Base-by-base conservation (phyloP, 352 stramenopile species). In the Phytophthora meadii region DNA sequence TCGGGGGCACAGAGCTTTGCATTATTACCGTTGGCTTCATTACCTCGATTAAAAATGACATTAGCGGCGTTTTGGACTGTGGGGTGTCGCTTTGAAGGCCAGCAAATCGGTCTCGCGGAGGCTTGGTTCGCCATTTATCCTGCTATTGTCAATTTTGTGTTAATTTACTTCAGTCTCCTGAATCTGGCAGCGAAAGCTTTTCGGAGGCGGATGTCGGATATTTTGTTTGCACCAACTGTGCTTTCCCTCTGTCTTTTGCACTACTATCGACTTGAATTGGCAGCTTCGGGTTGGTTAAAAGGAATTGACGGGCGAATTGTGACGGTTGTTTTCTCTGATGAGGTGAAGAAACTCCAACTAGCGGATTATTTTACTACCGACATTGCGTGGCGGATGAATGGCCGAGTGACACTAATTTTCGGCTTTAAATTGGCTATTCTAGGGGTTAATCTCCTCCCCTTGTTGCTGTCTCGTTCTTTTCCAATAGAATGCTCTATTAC, bases 71-170 rank as follows among this genome's bases (percentile, higher is more conserved):
- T 67, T 42, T 69, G 61, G 52, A 68, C 76, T 1, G 54, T 15
- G 9, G 42, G 42, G 14, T 49, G 42, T 34, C 25, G 58, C 4
- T 81, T 84, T 46, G 63, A 84, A 62, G 74, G 75, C 3, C 52
- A 78, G 11, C 66, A 83, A 51, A 10, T 12, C 5, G 68, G 61
- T 0, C 19, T 83, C 3, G 15, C 65, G 0, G 68, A 79, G 12
- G 41, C 74, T 0, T 86, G 74, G 77, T 81, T 77, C 42, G 64
- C 42, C 0, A 61, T 82, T 2, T 82, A 69, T 30, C 61, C 53
- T 3, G 54, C 11, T 5, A 59, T 64, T 5, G 39, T 48, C 25
- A 40, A 59, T 62, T 45, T 57, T 8, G 11, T 48, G 6, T 32
- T 68, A 17, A 39, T 71, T 11, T 68, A 65, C 55, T 81, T 50